Evolutionary conservation across 1,284 basidiomycete species (phyloP).

Genomic region (Amylostereum chailletii): DNA sequence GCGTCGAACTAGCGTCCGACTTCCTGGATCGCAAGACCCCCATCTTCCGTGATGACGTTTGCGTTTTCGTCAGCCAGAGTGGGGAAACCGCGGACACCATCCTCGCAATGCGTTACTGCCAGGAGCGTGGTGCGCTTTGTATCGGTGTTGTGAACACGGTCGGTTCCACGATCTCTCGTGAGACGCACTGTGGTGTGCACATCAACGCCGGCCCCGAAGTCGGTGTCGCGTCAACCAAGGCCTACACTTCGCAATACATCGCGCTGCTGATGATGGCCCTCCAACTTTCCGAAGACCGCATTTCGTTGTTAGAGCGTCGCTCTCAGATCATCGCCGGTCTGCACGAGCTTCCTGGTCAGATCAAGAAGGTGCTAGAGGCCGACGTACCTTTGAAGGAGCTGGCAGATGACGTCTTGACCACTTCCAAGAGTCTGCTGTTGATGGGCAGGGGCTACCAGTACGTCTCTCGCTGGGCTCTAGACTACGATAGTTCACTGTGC

Average conservation of each 20-base stretch:
- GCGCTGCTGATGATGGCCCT: conserved; percentile 98
- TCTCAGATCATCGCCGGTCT: conserved; percentile 93
- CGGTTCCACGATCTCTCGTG: conserved; percentile 95
- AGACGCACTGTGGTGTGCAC: conserved; percentile 99
- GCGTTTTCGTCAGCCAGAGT: conserved; percentile 95
- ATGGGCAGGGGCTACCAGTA: conserved; percentile 99
- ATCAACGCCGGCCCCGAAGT: conserved; percentile 99
- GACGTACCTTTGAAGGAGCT: conserved; percentile 81
- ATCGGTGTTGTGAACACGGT: conserved; percentile 98
- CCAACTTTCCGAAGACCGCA: conserved; percentile 94
- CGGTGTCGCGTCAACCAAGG: conserved; percentile 99
- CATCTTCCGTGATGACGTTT: conserved; percentile 98
- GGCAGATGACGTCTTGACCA: conserved; percentile 69
- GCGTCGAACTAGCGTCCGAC: conserved; percentile 95
- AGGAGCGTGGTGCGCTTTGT: conserved; percentile 94
- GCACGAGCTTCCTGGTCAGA: conserved; percentile 84
- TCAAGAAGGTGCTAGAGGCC: conserved; percentile 80
- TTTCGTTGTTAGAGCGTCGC: conserved; percentile 85
- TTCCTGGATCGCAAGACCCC: conserved; percentile 99
- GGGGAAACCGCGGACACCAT: conserved; percentile 99
- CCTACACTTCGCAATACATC: conserved; percentile 99
- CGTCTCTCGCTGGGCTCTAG: conserved; percentile 18
- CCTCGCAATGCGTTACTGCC: conserved; percentile 91
- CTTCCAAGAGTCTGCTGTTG: conserved; percentile 86
- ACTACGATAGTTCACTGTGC: neutral